A percentile compares a stretch with the other conserved stretches of the same genome.
These are phyloP conservation scores for Aspergillus leporis DNA, from an alignment of 495 filamentous ascomycete genomes.

Conservation along the genomic window DNA sequence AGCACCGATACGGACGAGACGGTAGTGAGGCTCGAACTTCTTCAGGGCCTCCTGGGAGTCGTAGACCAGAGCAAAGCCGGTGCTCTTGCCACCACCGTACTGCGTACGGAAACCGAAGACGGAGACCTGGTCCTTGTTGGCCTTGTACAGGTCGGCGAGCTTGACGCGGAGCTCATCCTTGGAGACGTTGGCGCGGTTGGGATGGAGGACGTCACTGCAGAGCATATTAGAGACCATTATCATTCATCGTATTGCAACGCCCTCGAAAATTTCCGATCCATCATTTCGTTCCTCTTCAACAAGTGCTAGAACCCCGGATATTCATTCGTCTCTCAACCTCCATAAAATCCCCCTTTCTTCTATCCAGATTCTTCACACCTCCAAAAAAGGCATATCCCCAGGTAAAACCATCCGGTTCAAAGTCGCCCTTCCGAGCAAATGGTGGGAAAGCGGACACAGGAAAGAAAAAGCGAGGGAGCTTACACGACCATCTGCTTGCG, in stretches of 20 bases:
- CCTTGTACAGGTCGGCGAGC: conserved; percentile 95
- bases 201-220: conserved; percentile 96
- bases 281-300: conserved; percentile 5
- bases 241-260: background rate
- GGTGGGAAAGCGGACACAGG: background rate
- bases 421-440: background rate
- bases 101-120: conserved; percentile 98
- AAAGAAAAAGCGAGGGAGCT: conserved; percentile 39
- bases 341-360: background rate
- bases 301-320: background rate
- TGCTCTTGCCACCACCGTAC: conserved; percentile 99
- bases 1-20: conserved; percentile 86
- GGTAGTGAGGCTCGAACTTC: conserved; percentile 99
- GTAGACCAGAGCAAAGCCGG: conserved; percentile 98
- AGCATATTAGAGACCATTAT: conserved; percentile 30
- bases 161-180: conserved; percentile 97
- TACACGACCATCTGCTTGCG: conserved; percentile 99
- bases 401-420: background rate
- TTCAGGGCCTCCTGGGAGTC: conserved; percentile 95
- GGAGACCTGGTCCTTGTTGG: conserved; percentile 91
- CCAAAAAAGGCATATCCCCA: background rate
- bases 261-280: conserved; percentile 9
- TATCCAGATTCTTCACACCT: background rate
- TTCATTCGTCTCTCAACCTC: background rate
- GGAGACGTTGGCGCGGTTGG: conserved; percentile 94